Evolutionary conservation across 768 basidiomycete species (phyloP).

Genomic region (Lactarius quietus): DNA sequence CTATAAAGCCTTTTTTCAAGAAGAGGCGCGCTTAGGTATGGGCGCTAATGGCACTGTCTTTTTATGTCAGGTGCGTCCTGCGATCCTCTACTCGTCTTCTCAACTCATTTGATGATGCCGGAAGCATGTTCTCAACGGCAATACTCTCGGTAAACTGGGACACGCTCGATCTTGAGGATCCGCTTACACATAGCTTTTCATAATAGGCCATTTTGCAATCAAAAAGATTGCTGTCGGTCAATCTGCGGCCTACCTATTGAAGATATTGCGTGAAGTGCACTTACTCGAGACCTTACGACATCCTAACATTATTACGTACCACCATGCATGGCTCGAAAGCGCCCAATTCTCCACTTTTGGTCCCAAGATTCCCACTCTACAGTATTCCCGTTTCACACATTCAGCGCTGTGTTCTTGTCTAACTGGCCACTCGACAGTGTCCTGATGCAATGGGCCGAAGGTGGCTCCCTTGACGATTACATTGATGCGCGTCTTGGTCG

Average conservation of each 20-base stretch:
- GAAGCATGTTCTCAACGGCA: slow-evolving; percentile 84
- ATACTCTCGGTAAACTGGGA: slow-evolving; percentile 61
- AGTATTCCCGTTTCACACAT: slow-evolving; percentile 46
- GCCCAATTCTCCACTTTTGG: slow-evolving; percentile 86
- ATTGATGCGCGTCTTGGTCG: slow-evolving; percentile 77
- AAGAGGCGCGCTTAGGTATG: slow-evolving; percentile 88
- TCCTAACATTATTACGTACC: slow-evolving; percentile 92
- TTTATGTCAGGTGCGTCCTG: slow-evolving; percentile 68
- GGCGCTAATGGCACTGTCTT: slow-evolving; percentile 92
- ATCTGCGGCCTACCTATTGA: slow-evolving; percentile 80
- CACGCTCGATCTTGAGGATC: slow-evolving; percentile 2
- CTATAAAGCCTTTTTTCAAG: slow-evolving; percentile 89
- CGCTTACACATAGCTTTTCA: slow-evolving; percentile 13
- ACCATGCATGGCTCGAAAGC: slow-evolving; percentile 91
- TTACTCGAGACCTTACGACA: slow-evolving; percentile 84
- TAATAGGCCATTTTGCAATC: slow-evolving; percentile 78
- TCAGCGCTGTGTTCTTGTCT: neutral
- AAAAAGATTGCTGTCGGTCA: slow-evolving; percentile 96
- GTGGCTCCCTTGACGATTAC: slow-evolving; percentile 82
- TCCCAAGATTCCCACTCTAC: slow-evolving; percentile 80
- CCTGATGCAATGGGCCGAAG: slow-evolving; percentile 93
- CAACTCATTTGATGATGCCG: slow-evolving; percentile 2
- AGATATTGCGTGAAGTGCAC: slow-evolving; percentile 81
- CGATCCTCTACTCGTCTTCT: neutral
- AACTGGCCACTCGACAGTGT: slow-evolving; percentile 44